Percentiles rank a stretch among this genome's conserved stretches.
phyloP scores from a whole-genome alignment of 768 basidiomycete genomes.

The Boletus sensibilis region DNA sequence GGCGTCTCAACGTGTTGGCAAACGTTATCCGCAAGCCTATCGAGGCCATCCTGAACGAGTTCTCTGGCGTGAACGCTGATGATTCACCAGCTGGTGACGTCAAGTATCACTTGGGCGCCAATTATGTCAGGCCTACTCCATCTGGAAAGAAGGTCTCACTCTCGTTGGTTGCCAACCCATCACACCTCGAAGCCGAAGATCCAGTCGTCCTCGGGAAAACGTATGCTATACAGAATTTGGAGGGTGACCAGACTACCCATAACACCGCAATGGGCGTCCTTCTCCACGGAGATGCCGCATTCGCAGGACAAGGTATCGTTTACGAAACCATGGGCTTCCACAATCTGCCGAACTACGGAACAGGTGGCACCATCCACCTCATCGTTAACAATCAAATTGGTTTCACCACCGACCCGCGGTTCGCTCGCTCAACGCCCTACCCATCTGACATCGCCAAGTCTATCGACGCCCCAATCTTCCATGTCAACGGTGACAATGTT shows the following conservation, averaged over 20 bases:
- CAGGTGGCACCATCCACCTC: conserved; percentile 96
- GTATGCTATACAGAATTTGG: conserved; percentile 93
- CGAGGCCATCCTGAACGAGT: conserved; percentile 97
- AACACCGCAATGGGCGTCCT: conserved; percentile 91
- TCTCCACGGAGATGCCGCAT: conserved; percentile 97
- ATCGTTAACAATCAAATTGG: conserved; percentile 99
- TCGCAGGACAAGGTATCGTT: conserved; percentile 96
- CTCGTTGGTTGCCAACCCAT: conserved; percentile 97
- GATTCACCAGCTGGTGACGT: conserved; percentile 93
- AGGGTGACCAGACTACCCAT: conserved; percentile 78
- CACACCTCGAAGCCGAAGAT: conserved; percentile 95
- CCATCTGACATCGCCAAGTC: conserved; percentile 98
- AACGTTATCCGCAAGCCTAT: conserved; percentile 99
- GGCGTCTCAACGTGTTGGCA: conserved; percentile 94
- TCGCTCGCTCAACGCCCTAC: conserved; percentile 96
- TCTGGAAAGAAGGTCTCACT: conserved; percentile 97
- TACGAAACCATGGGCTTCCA: conserved; percentile 99
- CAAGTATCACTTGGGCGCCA: conserved; percentile 98
- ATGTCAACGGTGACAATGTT: conserved; percentile 98
- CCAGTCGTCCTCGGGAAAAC: conserved; percentile 99
- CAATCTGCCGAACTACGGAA: conserved; percentile 92
- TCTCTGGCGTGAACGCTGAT: conserved; percentile 71
- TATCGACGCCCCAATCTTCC: conserved; percentile 98
- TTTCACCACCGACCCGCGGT: conserved; percentile 98
- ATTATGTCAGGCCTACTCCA: conserved; percentile 97